Conservation (phyloP, 2,329 filamentous ascomycete genomes). For the Alternaria sp. region DNA sequence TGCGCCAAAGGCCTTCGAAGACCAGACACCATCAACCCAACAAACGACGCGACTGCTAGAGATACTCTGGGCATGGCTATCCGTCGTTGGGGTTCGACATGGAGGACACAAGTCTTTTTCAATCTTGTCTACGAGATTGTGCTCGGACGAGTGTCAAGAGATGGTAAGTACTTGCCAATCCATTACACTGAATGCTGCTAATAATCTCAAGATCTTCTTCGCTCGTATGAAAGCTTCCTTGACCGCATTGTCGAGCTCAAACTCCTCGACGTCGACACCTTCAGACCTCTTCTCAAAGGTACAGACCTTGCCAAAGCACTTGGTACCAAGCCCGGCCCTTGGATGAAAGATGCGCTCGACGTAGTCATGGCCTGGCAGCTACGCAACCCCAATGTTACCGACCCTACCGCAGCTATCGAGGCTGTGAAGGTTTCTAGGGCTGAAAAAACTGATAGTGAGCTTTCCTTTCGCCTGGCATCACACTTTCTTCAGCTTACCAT, state of each 20-base stretch:
- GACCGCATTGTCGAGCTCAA: slow-evolving; percentile 59
- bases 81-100: slow-evolving; percentile 74
- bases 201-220: slow-evolving; percentile 53
- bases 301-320: slow-evolving; percentile 75
- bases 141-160: slow-evolving; percentile 49
- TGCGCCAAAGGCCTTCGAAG: slow-evolving; percentile 59
- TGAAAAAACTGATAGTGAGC: slow-evolving; percentile 62
- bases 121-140: slow-evolving; percentile 71
- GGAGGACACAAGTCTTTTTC: slow-evolving; percentile 76
- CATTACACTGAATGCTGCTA: slow-evolving; percentile 13
- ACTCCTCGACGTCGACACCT: slow-evolving; percentile 60
- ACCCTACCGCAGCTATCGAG: slow-evolving; percentile 60
- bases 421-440: slow-evolving; percentile 53
- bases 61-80: slow-evolving; percentile 79
- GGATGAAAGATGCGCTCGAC: slow-evolving; percentile 83
- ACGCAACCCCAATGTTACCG: slow-evolving; percentile 73
- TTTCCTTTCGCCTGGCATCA: slow-evolving; percentile 59
- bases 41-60: slow-evolving; percentile 57
- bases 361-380: slow-evolving; percentile 89
- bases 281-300: slow-evolving; percentile 72
- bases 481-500: slow-evolving; percentile 70
- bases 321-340: slow-evolving; percentile 74
- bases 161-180: slow-evolving; percentile 50
- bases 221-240: slow-evolving; percentile 64
- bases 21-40: slow-evolving; percentile 56